phyloP scores from a whole-genome alignment of 2,329 filamentous ascomycete genomes.

The Fusarium nurragi region DNA sequence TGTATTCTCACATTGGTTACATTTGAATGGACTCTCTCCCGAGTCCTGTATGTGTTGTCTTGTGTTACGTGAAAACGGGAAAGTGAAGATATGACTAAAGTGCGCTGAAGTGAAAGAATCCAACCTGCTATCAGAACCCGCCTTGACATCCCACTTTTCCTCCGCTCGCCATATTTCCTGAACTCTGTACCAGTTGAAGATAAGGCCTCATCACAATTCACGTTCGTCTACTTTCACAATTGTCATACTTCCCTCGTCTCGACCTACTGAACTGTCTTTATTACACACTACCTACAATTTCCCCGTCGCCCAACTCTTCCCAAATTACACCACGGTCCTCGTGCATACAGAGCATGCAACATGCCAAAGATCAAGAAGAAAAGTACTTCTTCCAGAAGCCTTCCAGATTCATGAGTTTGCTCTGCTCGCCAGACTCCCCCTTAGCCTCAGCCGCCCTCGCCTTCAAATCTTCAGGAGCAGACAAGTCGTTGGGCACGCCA shows the following conservation, averaged over 20 bases:
- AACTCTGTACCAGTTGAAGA: too few species aligned
- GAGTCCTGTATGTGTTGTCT: neutral
- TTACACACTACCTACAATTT: neutral
- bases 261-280: neutral
- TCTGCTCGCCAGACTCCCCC: slow-evolving; percentile 31
- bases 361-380: slow-evolving; percentile 5
- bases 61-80: neutral
- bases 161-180: too few species aligned
- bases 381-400: slow-evolving; percentile 42
- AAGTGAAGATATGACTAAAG: neutral
- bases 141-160: too few species aligned
- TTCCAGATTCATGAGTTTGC: slow-evolving; percentile 40
- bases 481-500: slow-evolving; percentile 42
- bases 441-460: slow-evolving; percentile 43
- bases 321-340: neutral
- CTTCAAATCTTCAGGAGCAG: slow-evolving; percentile 44
- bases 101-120: too few species aligned
- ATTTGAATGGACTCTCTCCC: neutral
- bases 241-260: neutral
- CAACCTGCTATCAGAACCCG: too few species aligned
- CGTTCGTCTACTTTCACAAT: neutral
- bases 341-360: too few species aligned
- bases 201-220: neutral
- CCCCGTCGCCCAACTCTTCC: neutral
- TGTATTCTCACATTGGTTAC: too few species aligned